Evolutionary conservation across 2,329 filamentous ascomycete genomes (phyloP).

Genomic region (Neopestalotiopsis sp.): DNA sequence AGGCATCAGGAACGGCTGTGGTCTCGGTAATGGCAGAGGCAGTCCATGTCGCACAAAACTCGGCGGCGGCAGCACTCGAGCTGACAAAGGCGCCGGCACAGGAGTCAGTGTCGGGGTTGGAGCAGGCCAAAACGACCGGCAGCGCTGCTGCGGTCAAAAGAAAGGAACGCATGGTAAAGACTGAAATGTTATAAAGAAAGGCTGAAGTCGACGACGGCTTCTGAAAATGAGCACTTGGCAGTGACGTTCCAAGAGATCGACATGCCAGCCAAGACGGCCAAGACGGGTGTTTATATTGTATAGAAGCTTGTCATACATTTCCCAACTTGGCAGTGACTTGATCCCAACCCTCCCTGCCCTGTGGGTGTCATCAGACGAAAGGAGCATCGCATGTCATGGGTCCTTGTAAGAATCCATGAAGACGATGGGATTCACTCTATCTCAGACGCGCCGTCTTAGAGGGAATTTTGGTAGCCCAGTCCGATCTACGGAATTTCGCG

Average conservation of each 20-base stretch:
- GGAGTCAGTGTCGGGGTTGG: constrained; percentile 13
- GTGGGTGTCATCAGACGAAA: background rate
- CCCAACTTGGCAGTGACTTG: constrained; percentile 1
- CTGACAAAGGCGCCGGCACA: constrained; percentile 15
- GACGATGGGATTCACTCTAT: background rate
- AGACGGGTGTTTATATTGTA: constrained; percentile 14
- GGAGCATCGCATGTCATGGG: background rate
- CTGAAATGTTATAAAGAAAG: constrained; percentile 7
- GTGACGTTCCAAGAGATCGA: constrained; percentile 5
- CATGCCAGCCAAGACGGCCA: constrained; percentile 10
- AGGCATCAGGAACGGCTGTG: background rate
- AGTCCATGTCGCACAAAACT: constrained; percentile 17
- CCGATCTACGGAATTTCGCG: background rate
- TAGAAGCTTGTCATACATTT: background rate
- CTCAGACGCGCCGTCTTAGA: constrained; percentile 5
- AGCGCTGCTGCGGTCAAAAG: constrained; percentile 10
- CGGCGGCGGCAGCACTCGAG: constrained; percentile 4
- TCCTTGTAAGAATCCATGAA: background rate
- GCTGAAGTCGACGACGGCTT: background rate
- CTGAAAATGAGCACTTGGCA: constrained; percentile 9
- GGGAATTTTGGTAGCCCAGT: background rate
- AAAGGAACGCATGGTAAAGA: constrained; percentile 16
- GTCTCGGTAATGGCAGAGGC: constrained; percentile 6
- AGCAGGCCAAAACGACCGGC: constrained; percentile 7
- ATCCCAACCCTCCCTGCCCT: no score